Evolutionary conservation across 768 basidiomycete genomes (phyloP).

Genomic region (Russula ochroleuca): DNA sequence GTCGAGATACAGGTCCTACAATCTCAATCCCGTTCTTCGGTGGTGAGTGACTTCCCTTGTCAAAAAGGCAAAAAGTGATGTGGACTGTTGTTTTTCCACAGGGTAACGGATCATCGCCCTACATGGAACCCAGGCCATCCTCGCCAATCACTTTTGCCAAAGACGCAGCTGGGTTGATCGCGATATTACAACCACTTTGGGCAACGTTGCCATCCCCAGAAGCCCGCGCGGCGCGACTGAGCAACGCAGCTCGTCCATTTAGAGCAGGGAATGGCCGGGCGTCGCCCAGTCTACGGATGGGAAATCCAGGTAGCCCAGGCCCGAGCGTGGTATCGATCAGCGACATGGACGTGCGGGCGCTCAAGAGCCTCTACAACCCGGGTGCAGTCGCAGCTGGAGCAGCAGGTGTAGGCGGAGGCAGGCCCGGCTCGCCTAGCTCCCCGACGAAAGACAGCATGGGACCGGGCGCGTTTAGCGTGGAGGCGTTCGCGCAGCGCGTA

Average conservation of each 20-base stretch:
- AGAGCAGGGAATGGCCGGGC: conserved; percentile 36
- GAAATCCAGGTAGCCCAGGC: conserved; percentile 39
- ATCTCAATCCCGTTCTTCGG: conserved; percentile 7
- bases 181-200: conserved; percentile 73
- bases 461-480: conserved; percentile 57
- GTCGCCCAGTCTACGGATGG: conserved; percentile 29
- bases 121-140: conserved; percentile 5
- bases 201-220: conserved; percentile 78
- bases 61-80: neutral
- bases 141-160: conserved; percentile 34
- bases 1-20: conserved; percentile 30
- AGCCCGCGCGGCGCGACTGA: conserved; percentile 64
- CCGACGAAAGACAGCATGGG: conserved; percentile 19
- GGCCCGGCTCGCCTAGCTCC: conserved; percentile 20
- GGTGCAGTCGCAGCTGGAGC: conserved; percentile 22
- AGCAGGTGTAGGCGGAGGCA: conserved; percentile 26
- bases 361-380: conserved; percentile 72
- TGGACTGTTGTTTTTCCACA: neutral
- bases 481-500: conserved; percentile 72
- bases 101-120: conserved; percentile 5
- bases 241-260: conserved; percentile 45
- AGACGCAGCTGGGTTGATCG: conserved; percentile 53
- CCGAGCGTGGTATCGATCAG: conserved; percentile 53
- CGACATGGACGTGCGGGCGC: conserved; percentile 80
- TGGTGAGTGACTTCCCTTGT: conserved; percentile 33